These are phyloP conservation scores for Paramecium biaurelia DNA, from an alignment of 73 alveolate species.

Conservation along the genomic window DNA sequence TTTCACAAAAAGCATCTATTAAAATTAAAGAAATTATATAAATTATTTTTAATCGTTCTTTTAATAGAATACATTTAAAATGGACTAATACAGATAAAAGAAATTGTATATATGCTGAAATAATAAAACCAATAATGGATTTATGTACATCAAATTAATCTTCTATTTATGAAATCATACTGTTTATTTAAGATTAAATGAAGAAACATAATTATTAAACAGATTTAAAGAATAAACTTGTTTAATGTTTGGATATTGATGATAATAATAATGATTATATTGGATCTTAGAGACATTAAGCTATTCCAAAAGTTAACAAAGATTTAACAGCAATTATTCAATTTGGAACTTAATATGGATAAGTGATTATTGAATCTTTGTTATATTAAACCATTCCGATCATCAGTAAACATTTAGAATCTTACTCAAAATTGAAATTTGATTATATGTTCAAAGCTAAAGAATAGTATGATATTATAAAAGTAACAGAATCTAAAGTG, in stretches of 20 bases:
- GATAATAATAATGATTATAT: neutral
- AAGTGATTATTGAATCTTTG: neutral
- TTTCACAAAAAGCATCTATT: neutral
- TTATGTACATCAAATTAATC: neutral
- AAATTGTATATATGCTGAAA: neutral
- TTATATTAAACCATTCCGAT: neutral
- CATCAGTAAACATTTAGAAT: neutral
- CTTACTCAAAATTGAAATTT: neutral
- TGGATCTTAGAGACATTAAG: neutral
- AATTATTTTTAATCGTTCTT: neutral
- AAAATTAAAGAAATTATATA: neutral
- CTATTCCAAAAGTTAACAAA: neutral
- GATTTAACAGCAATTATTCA: neutral
- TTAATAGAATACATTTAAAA: neutral
- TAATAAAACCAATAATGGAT: neutral
- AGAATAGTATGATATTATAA: neutral
- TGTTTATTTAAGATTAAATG: neutral
- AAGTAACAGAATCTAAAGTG: neutral
- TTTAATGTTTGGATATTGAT: neutral
- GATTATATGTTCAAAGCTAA: neutral
- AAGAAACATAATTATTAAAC: neutral
- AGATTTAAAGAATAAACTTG: neutral
- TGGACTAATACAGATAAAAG: neutral
- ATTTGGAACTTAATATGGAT: neutral
- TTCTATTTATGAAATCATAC: neutral